Conservation (phyloP, 805 yeast genomes). For the Kluyveromyces dobzhanskii region DNA sequence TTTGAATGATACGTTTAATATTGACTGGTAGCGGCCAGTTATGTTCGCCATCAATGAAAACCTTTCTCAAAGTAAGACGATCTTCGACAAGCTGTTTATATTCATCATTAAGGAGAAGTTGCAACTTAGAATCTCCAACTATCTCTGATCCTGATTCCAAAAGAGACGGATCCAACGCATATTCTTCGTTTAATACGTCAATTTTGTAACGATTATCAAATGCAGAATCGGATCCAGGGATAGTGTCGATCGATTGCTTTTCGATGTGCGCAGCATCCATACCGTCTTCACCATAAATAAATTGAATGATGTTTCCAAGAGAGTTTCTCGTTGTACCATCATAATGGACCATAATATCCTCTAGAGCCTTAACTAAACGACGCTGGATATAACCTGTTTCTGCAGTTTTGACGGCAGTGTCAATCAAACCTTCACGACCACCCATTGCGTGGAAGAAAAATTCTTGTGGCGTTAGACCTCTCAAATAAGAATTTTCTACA, state of each 20-base stretch:
- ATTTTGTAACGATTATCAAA: constrained; percentile 81
- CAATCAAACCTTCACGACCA: constrained; percentile 99
- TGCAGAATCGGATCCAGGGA: constrained; percentile 81
- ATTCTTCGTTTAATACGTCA: constrained; percentile 68
- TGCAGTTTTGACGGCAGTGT: constrained; percentile 98
- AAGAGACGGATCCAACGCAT: constrained; percentile 57
- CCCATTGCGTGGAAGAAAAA: constrained; percentile 99
- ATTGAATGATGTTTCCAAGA: constrained; percentile 91
- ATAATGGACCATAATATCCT: constrained; percentile 95
- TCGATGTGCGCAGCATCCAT: constrained; percentile 97
- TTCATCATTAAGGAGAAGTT: constrained; percentile 74
- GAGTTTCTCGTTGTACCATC: constrained; percentile 99
- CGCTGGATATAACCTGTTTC: constrained; percentile 98
- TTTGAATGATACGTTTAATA: constrained; percentile 91
- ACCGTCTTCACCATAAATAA: constrained; percentile 98
- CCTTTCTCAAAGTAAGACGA: constrained; percentile 70
- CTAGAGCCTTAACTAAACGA: constrained; percentile 93
- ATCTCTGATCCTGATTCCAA: constrained; percentile 88
- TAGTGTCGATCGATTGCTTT: constrained; percentile 89
- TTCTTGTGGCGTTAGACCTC: constrained; percentile 98
- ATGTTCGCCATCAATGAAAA: constrained; percentile 88
- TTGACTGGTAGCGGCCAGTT: constrained; percentile 98
- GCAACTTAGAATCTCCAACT: constrained; percentile 79
- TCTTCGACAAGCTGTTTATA: constrained; percentile 70
- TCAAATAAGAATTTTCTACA: constrained; percentile 90